Evolutionary conservation across 345 rosid species (phyloP).

Genomic region (Melaleuca alternifolia): DNA sequence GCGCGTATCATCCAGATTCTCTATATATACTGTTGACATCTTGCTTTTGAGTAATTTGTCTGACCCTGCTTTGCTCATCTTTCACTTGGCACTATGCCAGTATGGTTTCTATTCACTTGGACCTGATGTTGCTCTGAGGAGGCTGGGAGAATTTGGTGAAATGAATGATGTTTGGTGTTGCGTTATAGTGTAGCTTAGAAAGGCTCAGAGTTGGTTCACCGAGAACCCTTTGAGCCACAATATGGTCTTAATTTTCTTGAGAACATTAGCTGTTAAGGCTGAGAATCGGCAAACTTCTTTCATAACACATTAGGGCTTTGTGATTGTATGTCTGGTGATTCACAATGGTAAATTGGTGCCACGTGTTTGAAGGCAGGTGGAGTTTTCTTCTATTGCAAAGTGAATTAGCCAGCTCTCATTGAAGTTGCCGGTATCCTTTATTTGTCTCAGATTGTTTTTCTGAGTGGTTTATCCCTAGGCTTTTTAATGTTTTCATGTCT

Average conservation of each 20-base stretch:
- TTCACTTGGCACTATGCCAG: neutral
- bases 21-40: neutral
- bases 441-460: neutral
- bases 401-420: neutral
- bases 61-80: neutral
- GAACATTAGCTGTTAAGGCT: neutral
- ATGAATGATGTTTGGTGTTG: neutral
- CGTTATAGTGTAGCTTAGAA: neutral
- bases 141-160: neutral
- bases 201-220: neutral
- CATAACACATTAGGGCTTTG: neutral
- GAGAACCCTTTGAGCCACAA: neutral
- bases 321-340: neutral
- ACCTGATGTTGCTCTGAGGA: neutral
- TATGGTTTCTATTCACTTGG: neutral
- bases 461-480: neutral
- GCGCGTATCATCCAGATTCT: neutral
- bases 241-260: neutral
- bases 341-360: neutral
- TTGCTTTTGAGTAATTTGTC: neutral
- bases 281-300: neutral
- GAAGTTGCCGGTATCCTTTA: accelerated
- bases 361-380: accelerated
- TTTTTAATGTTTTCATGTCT: neutral
- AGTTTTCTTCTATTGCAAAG: neutral